Evolutionary conservation across 768 basidiomycete genomes (phyloP).

Genomic region (Phallus indusiatus): DNA sequence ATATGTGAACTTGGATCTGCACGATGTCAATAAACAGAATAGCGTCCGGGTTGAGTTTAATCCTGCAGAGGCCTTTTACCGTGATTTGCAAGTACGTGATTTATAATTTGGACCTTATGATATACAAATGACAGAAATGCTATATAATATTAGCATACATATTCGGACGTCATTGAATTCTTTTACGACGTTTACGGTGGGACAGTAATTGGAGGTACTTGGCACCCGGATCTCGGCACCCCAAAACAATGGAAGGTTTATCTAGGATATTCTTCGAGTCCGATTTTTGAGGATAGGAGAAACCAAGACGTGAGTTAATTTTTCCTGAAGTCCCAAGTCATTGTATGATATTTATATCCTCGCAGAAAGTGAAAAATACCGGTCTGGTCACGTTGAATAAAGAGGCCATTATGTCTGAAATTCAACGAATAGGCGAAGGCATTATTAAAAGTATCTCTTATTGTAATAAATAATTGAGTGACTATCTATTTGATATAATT

Average conservation of each 20-base stretch:
- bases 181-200: slow-evolving; percentile 85
- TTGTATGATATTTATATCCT: not conserved
- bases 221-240: slow-evolving; percentile 64
- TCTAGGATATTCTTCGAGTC: slow-evolving; percentile 68
- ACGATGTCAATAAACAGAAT: slow-evolving; percentile 16
- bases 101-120: not conserved
- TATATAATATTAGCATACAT: slow-evolving; percentile 41
- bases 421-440: slow-evolving; percentile 64
- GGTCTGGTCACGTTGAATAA: slow-evolving; percentile 59
- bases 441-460: slow-evolving; percentile 42
- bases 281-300: slow-evolving; percentile 26
- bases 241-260: slow-evolving; percentile 62
- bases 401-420: slow-evolving; percentile 57
- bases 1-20: slow-evolving; percentile 36
- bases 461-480: slow-evolving; percentile 3
- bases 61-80: slow-evolving; percentile 55
- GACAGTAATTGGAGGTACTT: slow-evolving; percentile 68
- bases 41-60: slow-evolving; percentile 64
- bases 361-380: slow-evolving; percentile 36
- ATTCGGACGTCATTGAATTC: slow-evolving; percentile 67
- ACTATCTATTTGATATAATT: not conserved
- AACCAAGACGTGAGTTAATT: slow-evolving; percentile 11
- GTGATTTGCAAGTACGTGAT: slow-evolving; percentile 61
- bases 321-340: not conserved
- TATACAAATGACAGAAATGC: slow-evolving; percentile 1